phyloP scores from a whole-genome alignment of 2,329 filamentous ascomycete genomes.

The Paraconiothyrium sp. region DNA sequence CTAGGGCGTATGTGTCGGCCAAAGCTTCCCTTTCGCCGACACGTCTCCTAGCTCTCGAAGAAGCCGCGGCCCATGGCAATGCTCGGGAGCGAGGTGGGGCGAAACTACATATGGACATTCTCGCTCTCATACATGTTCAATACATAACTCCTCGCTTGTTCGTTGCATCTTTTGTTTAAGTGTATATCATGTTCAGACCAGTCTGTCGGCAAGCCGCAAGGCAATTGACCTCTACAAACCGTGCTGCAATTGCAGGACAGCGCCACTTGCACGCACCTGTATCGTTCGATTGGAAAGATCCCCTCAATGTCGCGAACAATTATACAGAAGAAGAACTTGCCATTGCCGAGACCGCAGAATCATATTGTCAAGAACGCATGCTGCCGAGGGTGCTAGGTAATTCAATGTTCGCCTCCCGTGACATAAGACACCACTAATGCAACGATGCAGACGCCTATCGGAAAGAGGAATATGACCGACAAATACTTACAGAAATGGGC shows the following conservation, averaged over 20 bases:
- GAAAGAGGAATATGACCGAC: constrained; percentile 84
- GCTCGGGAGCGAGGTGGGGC: constrained; percentile 21
- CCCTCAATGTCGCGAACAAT: constrained; percentile 76
- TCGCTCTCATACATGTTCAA: background rate
- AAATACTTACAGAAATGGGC: constrained; percentile 91
- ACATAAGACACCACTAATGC: constrained; percentile 19
- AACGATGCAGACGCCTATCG: constrained; percentile 76
- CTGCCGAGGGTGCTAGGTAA: constrained; percentile 85
- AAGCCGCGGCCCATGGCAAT: constrained; percentile 27
- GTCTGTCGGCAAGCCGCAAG: constrained; percentile 50
- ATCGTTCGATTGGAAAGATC: constrained; percentile 90
- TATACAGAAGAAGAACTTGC: constrained; percentile 91
- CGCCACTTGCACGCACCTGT: constrained; percentile 55
- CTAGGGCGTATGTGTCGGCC: background rate
- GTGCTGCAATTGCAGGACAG: constrained; percentile 43
- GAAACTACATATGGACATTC: constrained; percentile 8
- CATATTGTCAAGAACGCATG: constrained; percentile 92
- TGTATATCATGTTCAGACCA: constrained; percentile 55
- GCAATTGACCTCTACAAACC: constrained; percentile 47
- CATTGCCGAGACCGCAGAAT: constrained; percentile 88
- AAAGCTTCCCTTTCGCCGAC: no score
- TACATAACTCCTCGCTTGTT: constrained; percentile 4
- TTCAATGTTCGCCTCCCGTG: constrained; percentile 6
- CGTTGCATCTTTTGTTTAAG: background rate
- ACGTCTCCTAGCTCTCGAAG: background rate